Base-by-base conservation (phyloP, 257 asterid genomes). In the Thymus mandschuricus region DNA sequence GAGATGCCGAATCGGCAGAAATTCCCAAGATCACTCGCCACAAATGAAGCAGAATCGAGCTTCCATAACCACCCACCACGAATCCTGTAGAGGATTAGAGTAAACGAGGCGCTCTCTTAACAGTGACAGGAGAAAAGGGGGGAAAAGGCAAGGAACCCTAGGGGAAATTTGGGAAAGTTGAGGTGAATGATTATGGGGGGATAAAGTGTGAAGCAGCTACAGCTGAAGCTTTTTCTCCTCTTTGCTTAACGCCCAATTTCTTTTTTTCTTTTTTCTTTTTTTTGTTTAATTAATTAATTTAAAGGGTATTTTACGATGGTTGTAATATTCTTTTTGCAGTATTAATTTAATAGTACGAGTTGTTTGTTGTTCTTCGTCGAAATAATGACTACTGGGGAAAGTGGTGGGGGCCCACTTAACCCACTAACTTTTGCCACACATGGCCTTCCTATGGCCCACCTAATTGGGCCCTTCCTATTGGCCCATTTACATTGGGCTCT, bases 101-200 rank as follows among this genome's bases (percentile, higher is more conserved):
- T 46, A 45, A 56, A 57, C 3, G 55, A 5, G 64, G 30, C 69
- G 56, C 70, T 67, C 71, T 11, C 10, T 21, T 21, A 21, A 21
- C 21, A 35, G 54, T 43, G 76, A 68, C 46, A 56, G 65, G 70
- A 13, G 28, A 71, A 79, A 48, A 67, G 72, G 67, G 41, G 33
- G 33, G 10, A 61, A 75, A 66, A 70, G 73, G 49, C 29, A 67
- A 21, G 75, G 54, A 75, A 66, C 78, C 81, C 76, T 63, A 68
- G 63, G 6, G 8, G 73, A 44, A 71, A 60, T 72, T 80, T 73
- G 73, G 84, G 78, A 80, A 78, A 75, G 76, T 75, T 61, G 76
- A 76, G 81, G 76, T 79, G 80, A 79, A 79, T 70, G 79, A 82
- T 79, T 80, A 76, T 48, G 75, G 75, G 50, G 77, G 50, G 77